phyloP scores from a whole-genome alignment of 2,329 filamentous ascomycete genomes.

The Colletotrichum sp. region DNA sequence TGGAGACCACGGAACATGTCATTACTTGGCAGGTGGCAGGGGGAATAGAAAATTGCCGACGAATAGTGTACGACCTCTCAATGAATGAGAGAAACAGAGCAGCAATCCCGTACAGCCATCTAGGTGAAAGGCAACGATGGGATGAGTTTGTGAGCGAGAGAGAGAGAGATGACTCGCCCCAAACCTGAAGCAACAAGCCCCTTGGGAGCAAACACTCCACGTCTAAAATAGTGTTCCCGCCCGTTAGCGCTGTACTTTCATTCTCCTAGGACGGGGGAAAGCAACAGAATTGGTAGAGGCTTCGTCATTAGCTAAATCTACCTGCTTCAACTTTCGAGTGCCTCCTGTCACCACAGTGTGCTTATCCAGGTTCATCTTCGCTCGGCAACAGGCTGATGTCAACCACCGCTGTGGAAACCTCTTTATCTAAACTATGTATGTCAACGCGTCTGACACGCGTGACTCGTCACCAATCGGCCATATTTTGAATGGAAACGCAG shows the following conservation, averaged over 20 bases:
- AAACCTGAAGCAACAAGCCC: background rate
- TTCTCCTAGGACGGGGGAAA: background rate
- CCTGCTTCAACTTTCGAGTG: background rate
- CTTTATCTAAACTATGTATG: background rate
- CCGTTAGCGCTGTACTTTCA: background rate
- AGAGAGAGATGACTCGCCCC: background rate
- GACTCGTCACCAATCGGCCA: background rate
- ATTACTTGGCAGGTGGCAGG: background rate
- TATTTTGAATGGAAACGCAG: background rate
- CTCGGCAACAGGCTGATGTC: background rate
- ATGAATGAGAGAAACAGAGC: background rate
- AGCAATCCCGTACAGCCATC: background rate
- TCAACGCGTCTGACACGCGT: background rate
- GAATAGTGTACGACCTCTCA: background rate
- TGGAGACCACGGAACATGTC: background rate
- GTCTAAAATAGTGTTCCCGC: conserved; percentile 1
- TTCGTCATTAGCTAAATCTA: background rate
- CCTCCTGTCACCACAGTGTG: background rate
- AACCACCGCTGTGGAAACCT: background rate
- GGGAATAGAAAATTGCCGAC: background rate
- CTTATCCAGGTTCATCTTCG: background rate
- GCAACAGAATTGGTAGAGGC: background rate
- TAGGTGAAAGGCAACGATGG: background rate
- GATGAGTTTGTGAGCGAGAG: background rate
- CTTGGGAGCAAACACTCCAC: background rate